Conservation (phyloP, 2,329 filamentous ascomycete genomes). For the Aspergillus fijiensis region DNA sequence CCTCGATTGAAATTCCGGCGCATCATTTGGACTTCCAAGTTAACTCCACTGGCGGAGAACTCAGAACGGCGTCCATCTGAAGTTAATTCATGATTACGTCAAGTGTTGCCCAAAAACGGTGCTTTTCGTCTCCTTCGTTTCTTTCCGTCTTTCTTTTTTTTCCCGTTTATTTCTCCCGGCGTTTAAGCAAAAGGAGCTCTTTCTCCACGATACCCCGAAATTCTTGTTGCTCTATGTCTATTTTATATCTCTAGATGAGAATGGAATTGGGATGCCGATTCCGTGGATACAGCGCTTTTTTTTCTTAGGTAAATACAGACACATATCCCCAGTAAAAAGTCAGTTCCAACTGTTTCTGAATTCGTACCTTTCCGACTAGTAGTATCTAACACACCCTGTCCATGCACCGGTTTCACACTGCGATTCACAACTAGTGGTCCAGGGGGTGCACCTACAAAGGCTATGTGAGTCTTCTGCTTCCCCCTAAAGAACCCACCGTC, state of each 20-base stretch:
- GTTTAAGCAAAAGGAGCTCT: background rate
- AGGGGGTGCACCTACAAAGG: too few relatives aligned
- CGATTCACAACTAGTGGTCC: too few relatives aligned
- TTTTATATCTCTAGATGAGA: background rate
- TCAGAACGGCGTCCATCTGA: background rate
- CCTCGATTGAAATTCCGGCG: background rate
- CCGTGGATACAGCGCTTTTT: background rate
- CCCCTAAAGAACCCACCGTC: too few relatives aligned
- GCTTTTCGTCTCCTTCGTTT: conserved; percentile 2
- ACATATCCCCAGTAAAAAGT: background rate
- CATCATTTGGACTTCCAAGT: background rate
- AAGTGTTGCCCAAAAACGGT: background rate
- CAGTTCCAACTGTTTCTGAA: background rate
- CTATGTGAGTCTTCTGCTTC: too few relatives aligned
- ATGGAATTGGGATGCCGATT: background rate
- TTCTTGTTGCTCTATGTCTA: background rate
- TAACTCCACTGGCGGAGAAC: too few relatives aligned
- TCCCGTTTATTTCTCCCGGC: background rate
- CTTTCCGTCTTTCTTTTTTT: background rate
- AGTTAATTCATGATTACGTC: background rate
- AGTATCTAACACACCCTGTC: too few relatives aligned
- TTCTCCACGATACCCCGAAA: conserved; percentile 11
- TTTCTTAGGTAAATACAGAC: background rate
- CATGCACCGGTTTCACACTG: too few relatives aligned
- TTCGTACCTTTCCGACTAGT: background rate